Percentiles rank a stretch among this genome's conserved stretches.
These are phyloP conservation scores for Ustilago bromivora DNA, from an alignment of 1,284 basidiomycete species.

Conservation along the genomic window DNA sequence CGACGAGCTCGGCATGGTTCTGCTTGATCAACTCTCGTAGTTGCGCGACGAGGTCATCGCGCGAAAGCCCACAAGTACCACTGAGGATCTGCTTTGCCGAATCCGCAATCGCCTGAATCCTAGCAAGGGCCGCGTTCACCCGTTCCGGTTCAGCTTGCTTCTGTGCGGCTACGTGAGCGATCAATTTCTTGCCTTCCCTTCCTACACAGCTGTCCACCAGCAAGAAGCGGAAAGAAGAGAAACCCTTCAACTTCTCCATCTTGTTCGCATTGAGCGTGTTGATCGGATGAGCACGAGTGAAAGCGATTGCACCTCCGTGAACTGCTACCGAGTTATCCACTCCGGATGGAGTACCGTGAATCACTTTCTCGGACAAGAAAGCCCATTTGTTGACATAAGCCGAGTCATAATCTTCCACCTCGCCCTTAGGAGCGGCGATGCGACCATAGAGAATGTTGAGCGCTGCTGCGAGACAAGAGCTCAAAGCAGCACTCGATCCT, in stretches of 20 bases:
- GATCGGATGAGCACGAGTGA: constrained; percentile 82
- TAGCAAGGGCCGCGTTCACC: constrained; percentile 44
- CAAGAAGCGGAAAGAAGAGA: constrained; percentile 76
- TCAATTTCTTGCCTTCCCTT: constrained; percentile 92
- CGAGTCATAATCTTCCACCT: constrained; percentile 71
- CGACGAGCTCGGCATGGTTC: constrained; percentile 87
- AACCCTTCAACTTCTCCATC: constrained; percentile 88
- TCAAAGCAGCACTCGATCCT: constrained; percentile 96
- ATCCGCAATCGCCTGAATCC: constrained; percentile 55
- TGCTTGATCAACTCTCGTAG: constrained; percentile 75
- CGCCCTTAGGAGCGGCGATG: constrained; percentile 73
- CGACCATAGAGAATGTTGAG: constrained; percentile 74
- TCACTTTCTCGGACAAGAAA: constrained; percentile 93
- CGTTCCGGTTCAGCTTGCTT: constrained; percentile 75
- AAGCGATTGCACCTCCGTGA: constrained; percentile 91
- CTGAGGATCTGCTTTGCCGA: constrained; percentile 53
- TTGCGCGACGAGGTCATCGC: constrained; percentile 30
- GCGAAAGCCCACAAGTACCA: constrained; percentile 28
- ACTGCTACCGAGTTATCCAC: constrained; percentile 96
- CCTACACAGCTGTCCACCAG: constrained; percentile 92
- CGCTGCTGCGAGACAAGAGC: constrained; percentile 84
- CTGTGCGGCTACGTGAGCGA: constrained; percentile 84
- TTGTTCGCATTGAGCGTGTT: constrained; percentile 74
- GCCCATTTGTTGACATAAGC: constrained; percentile 91
- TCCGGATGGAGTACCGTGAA: constrained; percentile 97